A percentile compares a stretch with the other conserved stretches of the same genome.
These are phyloP conservation scores for Solanum okadae DNA, from an alignment of 257 asterid species.

Conservation along the genomic window DNA sequence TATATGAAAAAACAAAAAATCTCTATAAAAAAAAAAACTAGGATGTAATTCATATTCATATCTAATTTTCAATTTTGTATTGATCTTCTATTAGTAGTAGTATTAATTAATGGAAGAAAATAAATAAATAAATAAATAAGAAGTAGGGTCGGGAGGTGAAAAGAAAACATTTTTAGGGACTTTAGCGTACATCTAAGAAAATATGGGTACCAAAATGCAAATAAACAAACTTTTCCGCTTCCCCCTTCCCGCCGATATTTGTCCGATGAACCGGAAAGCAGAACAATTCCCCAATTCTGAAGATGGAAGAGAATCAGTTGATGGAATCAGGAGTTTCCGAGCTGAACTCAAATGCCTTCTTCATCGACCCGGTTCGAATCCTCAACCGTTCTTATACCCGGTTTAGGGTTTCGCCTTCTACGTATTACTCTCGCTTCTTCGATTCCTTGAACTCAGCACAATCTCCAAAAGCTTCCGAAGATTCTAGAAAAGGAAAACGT, in stretches of 20 bases:
- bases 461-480: not conserved
- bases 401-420: constrained; percentile 51
- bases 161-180: not conserved
- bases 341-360: constrained; percentile 28
- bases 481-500: constrained; percentile 52
- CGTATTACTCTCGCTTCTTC: constrained; percentile 84
- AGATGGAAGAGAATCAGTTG: constrained; percentile 41
- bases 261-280: not conserved
- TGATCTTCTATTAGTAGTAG: not conserved
- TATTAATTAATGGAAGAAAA: not conserved
- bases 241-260: not conserved
- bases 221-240: not conserved
- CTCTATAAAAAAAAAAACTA: not conserved
- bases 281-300: not conserved
- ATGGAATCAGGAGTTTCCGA: constrained; percentile 38
- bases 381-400: constrained; percentile 59
- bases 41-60: not conserved
- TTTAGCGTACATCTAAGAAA: not conserved
- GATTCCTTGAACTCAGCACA: constrained; percentile 1
- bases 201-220: not conserved
- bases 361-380: constrained; percentile 82
- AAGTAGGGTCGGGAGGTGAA: not conserved
- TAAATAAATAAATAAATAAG: no score
- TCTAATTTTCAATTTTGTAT: not conserved
- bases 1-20: not conserved